Evolutionary conservation across 2,329 filamentous ascomycete genomes (phyloP), one percentile per base, ranked within the genome.

Genomic region (Neofusicoccum ribis): DNA sequence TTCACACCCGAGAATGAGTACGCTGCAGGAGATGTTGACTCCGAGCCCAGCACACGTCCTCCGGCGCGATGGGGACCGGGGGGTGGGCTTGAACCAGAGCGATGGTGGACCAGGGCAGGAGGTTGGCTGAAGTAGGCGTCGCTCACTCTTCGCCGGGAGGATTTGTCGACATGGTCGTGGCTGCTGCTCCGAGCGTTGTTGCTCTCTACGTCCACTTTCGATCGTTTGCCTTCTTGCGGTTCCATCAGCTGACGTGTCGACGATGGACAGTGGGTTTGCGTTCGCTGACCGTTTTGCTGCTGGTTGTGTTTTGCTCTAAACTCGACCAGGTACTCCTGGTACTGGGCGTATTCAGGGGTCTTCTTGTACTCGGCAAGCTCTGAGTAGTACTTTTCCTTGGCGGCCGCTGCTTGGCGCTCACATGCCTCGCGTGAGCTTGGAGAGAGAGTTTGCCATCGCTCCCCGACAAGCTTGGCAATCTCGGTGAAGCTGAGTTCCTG

Each of bases 401-500:
- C 89, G 15, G 84, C 78, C 66, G 89, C 88, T 27, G 91, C 91
- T 72, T 91, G 87, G 44, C 84, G 85, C 74, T 94, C 91, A 70
- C 86, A 94, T 0, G 84, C 83, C 72, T 92, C 91, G 71, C 91
- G 91, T 69, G 91, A 88, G 0, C 81, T 77, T 0, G 86, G 82
- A 1, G 86, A 82, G 8, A 94, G 78, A 61, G 86, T 88, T 73
- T 94, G 91, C 91, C 91, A 94, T 72, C 90, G 87, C 72, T 94
- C 91, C 6, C 91, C 91, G 1, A 93, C 91, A 1, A 92, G 80
- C 72, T 93, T 93, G 11, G 91, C 91, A 68, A 94, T 93, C 72
- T 93, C 91, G 1, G 91, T 93, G 71, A 95, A 95, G 0, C 89
- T 90, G 4, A 94, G 79, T 54, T 90, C 91, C 66, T 90, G 88